Evolutionary conservation across 306 rosid genomes (phyloP).

Genomic region (Rosa lucieae): DNA sequence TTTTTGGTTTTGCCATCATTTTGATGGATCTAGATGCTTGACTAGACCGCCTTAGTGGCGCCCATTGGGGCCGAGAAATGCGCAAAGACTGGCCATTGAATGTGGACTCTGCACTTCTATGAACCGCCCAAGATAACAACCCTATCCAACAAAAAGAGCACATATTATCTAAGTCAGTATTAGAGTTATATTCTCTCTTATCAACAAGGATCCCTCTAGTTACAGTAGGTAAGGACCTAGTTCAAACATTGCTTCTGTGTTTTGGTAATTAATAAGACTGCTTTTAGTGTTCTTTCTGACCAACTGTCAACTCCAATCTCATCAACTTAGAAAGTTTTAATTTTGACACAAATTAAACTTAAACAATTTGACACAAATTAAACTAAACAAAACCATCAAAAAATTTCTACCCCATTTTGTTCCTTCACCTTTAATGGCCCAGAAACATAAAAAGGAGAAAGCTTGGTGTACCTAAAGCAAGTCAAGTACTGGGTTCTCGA

Average conservation of each 20-base stretch:
- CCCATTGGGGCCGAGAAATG: conserved; percentile 35
- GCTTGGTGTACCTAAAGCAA: not conserved
- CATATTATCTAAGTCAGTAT: not conserved
- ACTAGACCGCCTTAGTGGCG: conserved; percentile 26
- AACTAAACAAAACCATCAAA: conserved; percentile 6
- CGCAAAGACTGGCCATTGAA: conserved; percentile 65
- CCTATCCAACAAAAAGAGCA: conserved; percentile 34
- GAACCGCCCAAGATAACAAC: conserved; percentile 39
- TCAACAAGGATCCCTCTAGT: not conserved
- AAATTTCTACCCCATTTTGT: not conserved
- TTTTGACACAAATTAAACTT: not conserved
- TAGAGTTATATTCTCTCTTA: not conserved
- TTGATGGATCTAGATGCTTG: conserved; percentile 23
- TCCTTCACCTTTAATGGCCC: not conserved
- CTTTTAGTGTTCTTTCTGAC: not conserved
- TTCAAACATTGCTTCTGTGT: not conserved
- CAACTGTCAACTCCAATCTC: not conserved
- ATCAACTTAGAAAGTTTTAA: not conserved
- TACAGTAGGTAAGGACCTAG: not conserved
- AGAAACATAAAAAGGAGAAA: not conserved
- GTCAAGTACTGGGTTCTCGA: not conserved
- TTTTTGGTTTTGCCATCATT: conserved; percentile 69
- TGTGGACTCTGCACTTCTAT: conserved; percentile 51
- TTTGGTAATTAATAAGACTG: not conserved
- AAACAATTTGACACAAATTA: not conserved